Evolutionary conservation across 2,329 filamentous ascomycete species (phyloP), one percentile per base, ranked within the genome.

Genomic region (Bertia moriformis): DNA sequence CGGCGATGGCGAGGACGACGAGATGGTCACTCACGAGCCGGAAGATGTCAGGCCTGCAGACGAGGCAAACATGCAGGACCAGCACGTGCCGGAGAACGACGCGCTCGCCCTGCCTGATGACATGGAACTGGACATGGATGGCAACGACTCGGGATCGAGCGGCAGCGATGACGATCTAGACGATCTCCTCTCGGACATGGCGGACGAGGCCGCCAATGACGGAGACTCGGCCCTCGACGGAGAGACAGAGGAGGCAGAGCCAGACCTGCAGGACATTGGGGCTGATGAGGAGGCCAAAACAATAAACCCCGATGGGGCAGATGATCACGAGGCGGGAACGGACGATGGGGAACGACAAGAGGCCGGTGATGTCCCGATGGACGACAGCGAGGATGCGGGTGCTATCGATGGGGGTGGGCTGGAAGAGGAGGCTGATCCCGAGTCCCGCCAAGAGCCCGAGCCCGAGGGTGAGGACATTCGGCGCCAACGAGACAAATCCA

Each of bases 91-190:
- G 47, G 81, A 94, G 53, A 79, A 86, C 48, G 78, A 93, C 43
- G 78, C 80, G 2, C 66, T 94, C 43, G 86, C 88, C 35, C 66
- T 94, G 17, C 87, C 87, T 0, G 87, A 94, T 32, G 85, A 94
- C 46, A 81, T 95, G 67, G 78, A 93, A 41, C 69, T 91, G 40
- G 81, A 89, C 45, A 80, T 73, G 4, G 65, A 83, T 19, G 71
- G 73, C 20, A 65, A 72, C 19, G 66, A 69, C 14, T 71, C 71
- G 3, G 63, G 60, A 19, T 61, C 57, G 4, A 66, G 64, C 4
- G 60, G 62, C 12, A 70, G 67, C 13, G 67, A 67, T 27, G 72
- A 78, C 44, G 66, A 70, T 14, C 53, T 81, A 38, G 71, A 77
- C 41, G 65, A 75, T 40, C 57, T 27, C n/a, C n/a, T 83, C 39